Percentiles rank a stretch among this genome's conserved stretches.
Evolutionary conservation across 345 rosid genomes (phyloP).

Genomic region (Brassica incana): DNA sequence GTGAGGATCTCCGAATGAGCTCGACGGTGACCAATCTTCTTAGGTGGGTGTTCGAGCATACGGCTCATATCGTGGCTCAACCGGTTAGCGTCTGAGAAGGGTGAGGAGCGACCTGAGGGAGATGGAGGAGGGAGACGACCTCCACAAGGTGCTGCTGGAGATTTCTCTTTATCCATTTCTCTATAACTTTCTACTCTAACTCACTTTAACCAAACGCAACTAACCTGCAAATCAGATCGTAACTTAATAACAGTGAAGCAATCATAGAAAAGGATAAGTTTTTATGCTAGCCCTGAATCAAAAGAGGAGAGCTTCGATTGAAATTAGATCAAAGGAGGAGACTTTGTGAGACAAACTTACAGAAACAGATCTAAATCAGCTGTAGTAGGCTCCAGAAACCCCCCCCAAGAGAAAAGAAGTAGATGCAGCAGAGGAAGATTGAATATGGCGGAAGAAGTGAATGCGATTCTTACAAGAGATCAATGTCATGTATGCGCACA

Average conservation of each 20-base stretch:
- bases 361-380: conserved; percentile 1
- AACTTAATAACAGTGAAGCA: neutral
- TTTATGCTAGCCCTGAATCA: conserved; percentile 7
- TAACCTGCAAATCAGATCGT: conserved; percentile 3
- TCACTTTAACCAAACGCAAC: neutral
- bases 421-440: neutral
- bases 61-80: conserved; percentile 80
- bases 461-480: too few relatives aligned
- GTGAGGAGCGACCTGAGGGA: conserved; percentile 53
- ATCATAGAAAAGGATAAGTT: conserved; percentile 2
- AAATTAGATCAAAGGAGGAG: conserved; percentile 19
- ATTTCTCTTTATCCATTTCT: conserved; percentile 75
- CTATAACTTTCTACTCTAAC: neutral
- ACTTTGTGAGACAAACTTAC: conserved; percentile 33
- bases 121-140: conserved; percentile 65
- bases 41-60: conserved; percentile 84
- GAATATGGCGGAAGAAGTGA: neutral
- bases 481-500: too few relatives aligned
- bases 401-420: neutral
- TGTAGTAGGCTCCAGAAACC: neutral
- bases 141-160: conserved; percentile 44
- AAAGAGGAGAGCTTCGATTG: neutral
- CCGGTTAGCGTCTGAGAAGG: conserved; percentile 52
- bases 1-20: conserved; percentile 93
- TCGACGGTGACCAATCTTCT: conserved; percentile 88